These are phyloP conservation scores for Alisma plantagoaquatica DNA, from an alignment of 106 monocot genomes.

Conservation along the genomic window DNA sequence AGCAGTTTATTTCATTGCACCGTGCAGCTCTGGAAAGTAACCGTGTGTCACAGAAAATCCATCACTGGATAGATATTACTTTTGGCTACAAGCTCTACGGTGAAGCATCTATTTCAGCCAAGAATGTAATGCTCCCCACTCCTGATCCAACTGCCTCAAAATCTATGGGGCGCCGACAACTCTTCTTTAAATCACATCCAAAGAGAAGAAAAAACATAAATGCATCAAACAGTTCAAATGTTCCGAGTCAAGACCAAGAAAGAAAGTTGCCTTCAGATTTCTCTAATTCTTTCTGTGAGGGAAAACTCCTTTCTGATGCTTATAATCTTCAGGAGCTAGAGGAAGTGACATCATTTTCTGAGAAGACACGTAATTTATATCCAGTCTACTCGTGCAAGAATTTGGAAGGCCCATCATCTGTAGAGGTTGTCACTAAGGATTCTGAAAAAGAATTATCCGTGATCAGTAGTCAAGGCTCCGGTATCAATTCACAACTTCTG, in stretches of 20 bases:
- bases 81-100: slow-evolving; percentile 97
- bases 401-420: slow-evolving; percentile 1
- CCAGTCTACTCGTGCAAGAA: slow-evolving; percentile 43
- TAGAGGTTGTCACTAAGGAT: slow-evolving; percentile 1
- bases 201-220: slow-evolving; percentile 25
- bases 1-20: slow-evolving; percentile 84
- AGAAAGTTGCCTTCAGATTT: not conserved
- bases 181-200: slow-evolving; percentile 83
- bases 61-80: slow-evolving; percentile 98
- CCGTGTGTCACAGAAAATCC: slow-evolving; percentile 61
- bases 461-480: not conserved
- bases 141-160: slow-evolving; percentile 61
- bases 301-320: slow-evolving; percentile 21
- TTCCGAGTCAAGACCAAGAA: not conserved
- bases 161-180: slow-evolving; percentile 63
- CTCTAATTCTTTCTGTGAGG: slow-evolving; percentile 6
- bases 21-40: slow-evolving; percentile 85
- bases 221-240: not conserved
- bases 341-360: slow-evolving; percentile 56
- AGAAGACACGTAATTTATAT: slow-evolving; percentile 35
- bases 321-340: slow-evolving; percentile 61
- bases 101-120: slow-evolving; percentile 61
- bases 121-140: slow-evolving; percentile 85
- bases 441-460: slow-evolving; percentile 7
- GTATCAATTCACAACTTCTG: slow-evolving; percentile 37